Evolutionary conservation across 345 rosid genomes (phyloP).

Genomic region (Eucalyptus brandiana): DNA sequence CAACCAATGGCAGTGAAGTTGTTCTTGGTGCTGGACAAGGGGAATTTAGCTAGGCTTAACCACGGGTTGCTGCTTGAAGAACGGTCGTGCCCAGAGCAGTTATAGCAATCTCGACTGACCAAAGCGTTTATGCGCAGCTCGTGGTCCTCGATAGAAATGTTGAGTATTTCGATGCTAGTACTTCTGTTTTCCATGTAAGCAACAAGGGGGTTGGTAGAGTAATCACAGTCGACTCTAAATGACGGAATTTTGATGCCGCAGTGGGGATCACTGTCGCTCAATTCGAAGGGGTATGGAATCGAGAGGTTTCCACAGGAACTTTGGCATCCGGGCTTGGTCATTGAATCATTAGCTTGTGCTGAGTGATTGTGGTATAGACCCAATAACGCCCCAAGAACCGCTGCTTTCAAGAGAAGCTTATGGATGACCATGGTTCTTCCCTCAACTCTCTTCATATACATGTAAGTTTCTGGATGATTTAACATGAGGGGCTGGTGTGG

Average conservation of each 20-base stretch:
- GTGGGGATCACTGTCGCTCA: not conserved
- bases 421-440: not conserved
- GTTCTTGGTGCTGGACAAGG: not conserved
- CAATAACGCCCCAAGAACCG: not conserved
- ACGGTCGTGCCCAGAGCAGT: not conserved
- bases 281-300: not conserved
- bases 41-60: not conserved
- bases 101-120: not conserved
- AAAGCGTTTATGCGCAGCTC: not conserved
- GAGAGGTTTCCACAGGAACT: not conserved
- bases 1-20: constrained; percentile 25
- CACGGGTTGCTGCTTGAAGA: not conserved
- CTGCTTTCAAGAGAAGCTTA: not conserved
- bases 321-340: not conserved
- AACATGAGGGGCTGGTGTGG: too few relatives aligned
- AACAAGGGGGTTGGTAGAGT: not conserved
- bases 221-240: not conserved
- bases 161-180: not conserved
- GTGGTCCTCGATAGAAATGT: not conserved
- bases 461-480: too few relatives aligned
- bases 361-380: not conserved
- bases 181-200: not conserved
- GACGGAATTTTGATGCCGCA: not conserved
- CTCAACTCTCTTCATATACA: not conserved
- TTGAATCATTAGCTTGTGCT: not conserved